Percentiles rank a stretch among this genome's conserved stretches.
phyloP scores from a whole-genome alignment of 352 stramenopile genomes.

The Pythium insidiosum region DNA sequence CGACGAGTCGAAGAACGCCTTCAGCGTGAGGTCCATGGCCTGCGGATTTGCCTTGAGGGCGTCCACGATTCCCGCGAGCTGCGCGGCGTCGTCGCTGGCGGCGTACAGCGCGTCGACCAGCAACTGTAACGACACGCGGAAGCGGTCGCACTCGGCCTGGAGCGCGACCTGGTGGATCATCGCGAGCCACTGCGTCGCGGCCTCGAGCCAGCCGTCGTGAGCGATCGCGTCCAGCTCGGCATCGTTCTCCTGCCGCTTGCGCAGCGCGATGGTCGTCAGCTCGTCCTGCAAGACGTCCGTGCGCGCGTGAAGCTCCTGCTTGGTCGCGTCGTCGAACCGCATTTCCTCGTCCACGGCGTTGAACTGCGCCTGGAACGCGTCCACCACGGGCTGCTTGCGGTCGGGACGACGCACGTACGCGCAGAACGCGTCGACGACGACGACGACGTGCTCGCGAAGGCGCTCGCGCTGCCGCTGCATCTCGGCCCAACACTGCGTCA shows the following conservation, averaged over 20 bases:
- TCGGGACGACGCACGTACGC: constrained; percentile 53
- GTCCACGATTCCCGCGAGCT: constrained; percentile 23
- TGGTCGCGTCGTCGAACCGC: constrained; percentile 75
- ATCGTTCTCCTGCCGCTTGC: constrained; percentile 28
- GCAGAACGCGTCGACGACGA: constrained; percentile 38
- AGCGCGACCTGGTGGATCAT: constrained; percentile 42
- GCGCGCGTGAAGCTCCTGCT: constrained; percentile 70
- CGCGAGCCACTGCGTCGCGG: constrained; percentile 35
- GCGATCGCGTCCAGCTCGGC: constrained; percentile 37
- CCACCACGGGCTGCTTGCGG: constrained; percentile 52
- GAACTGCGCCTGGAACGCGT: constrained; percentile 61
- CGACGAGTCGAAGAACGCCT: constrained; percentile 1
- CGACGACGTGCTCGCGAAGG: constrained; percentile 17
- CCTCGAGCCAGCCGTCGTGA: constrained; percentile 51
- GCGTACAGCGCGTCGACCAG: constrained; percentile 41
- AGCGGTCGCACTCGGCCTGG: constrained; percentile 68
- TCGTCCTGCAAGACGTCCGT: constrained; percentile 66
- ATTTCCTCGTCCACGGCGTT: constrained; percentile 81
- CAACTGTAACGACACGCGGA: constrained; percentile 45
- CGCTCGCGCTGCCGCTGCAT: constrained; percentile 26
- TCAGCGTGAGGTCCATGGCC: constrained; percentile 10
- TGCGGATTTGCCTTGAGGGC: constrained; percentile 11
- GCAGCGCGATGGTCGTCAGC: constrained; percentile 32
- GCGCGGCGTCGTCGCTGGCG: constrained; percentile 28
- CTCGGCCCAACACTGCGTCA: constrained; percentile 34